phyloP scores from a whole-genome alignment of 1,284 basidiomycete genomes.

The Cryptococcus wingfieldii region DNA sequence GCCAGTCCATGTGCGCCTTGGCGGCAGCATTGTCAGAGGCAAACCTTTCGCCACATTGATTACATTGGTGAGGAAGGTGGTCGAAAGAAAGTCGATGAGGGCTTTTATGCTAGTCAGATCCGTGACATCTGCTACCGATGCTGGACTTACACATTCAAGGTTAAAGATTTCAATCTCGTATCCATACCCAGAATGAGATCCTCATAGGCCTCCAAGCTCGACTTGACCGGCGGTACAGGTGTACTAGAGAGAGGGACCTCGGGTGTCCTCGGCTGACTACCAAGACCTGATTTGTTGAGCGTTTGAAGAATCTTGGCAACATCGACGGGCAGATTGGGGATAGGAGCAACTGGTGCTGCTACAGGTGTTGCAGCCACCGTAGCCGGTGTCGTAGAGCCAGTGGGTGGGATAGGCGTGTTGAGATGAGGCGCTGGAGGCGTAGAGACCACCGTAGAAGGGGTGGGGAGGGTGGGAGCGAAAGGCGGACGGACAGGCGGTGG shows the following conservation, averaged over 20 bases:
- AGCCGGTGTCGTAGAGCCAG: slow-evolving; percentile 16
- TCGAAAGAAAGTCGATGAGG: slow-evolving; percentile 67
- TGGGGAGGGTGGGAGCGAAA: slow-evolving; percentile 32
- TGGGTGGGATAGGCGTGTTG: slow-evolving; percentile 23
- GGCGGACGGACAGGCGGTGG: slow-evolving; percentile 20
- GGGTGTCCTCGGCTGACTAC: slow-evolving; percentile 53
- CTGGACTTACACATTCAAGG: slow-evolving; percentile 64
- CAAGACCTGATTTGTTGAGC: slow-evolving; percentile 33
- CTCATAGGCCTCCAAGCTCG: slow-evolving; percentile 63
- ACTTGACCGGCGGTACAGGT: slow-evolving; percentile 20
- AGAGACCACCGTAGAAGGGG: neutral
- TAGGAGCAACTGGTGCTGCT: slow-evolving; percentile 3
- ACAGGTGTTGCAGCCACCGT: slow-evolving; percentile 7
- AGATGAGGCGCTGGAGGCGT: slow-evolving; percentile 34
- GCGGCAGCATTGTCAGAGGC: slow-evolving; percentile 63
- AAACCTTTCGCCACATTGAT: slow-evolving; percentile 89
- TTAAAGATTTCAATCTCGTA: slow-evolving; percentile 64
- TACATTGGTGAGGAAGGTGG: slow-evolving; percentile 76
- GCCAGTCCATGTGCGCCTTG: slow-evolving; percentile 92
- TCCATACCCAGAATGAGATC: slow-evolving; percentile 64
- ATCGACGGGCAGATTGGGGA: slow-evolving; percentile 29
- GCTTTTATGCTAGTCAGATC: slow-evolving; percentile 47
- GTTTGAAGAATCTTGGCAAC: slow-evolving; percentile 41
- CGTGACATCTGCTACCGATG: neutral
- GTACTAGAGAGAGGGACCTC: slow-evolving; percentile 46